Conservation (phyloP, 2,329 filamentous ascomycete species). For the Stachybotrys chartarum region DNA sequence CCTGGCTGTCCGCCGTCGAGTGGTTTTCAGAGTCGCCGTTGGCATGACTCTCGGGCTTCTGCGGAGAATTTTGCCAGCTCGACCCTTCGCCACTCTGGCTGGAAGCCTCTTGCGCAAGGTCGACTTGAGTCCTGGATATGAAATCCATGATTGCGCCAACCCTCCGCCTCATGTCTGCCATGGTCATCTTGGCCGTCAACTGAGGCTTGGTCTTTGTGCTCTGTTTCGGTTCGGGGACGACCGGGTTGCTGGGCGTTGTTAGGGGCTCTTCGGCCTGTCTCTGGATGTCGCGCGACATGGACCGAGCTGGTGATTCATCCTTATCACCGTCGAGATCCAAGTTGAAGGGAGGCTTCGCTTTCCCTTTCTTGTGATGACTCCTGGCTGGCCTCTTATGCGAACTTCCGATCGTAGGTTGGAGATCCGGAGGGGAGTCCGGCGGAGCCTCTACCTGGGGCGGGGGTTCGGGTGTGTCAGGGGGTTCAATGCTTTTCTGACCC, state of each 20-base stretch:
- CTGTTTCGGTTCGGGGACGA: slow-evolving; percentile 25
- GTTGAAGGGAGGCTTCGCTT: slow-evolving; percentile 77
- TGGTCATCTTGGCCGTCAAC: slow-evolving; percentile 63
- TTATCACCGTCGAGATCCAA: slow-evolving; percentile 59
- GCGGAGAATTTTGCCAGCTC: slow-evolving; percentile 32
- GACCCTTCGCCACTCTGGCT: slow-evolving; percentile 29
- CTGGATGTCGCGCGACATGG: slow-evolving; percentile 43
- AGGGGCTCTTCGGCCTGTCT: slow-evolving; percentile 24
- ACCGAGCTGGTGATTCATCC: slow-evolving; percentile 50
- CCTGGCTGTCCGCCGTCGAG: slow-evolving; percentile 13
- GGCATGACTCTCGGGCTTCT: slow-evolving; percentile 27
- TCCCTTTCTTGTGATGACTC: slow-evolving; percentile 57
- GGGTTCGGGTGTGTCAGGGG: slow-evolving; percentile 20
- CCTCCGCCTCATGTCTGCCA: slow-evolving; percentile 82
- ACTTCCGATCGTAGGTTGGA: slow-evolving; percentile 35
- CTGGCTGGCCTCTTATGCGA: slow-evolving; percentile 53
- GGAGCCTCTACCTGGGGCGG: slow-evolving; percentile 16
- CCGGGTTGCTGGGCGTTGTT: slow-evolving; percentile 4
- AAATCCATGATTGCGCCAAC: slow-evolving; percentile 83
- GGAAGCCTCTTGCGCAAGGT: slow-evolving; percentile 63
- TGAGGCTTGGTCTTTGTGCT: slow-evolving; percentile 38
- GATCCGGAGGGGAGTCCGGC: slow-evolving; percentile 35
- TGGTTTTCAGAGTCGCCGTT: slow-evolving; percentile 24
- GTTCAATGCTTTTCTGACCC: slow-evolving; percentile 21
- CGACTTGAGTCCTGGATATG: slow-evolving; percentile 81